Evolutionary conservation across 106 monocot species (phyloP), one percentile per base, ranked within the genome.

Genomic region (Acorus calamus): DNA sequence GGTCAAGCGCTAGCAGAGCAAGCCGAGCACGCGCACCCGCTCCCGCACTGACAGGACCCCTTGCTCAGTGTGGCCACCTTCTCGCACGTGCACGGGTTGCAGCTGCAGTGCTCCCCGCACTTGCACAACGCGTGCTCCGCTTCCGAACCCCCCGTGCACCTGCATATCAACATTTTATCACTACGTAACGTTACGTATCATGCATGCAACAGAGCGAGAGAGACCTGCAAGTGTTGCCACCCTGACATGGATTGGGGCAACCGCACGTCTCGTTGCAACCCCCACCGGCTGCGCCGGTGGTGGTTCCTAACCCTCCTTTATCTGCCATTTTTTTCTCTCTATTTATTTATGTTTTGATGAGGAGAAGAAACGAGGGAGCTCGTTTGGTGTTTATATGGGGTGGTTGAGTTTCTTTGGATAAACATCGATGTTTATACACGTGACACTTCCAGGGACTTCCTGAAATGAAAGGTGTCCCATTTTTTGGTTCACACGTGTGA

Each of bases 71-170:
- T 5, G 4, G 43, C 13, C 8, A 47, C 52, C 45, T 44, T 64
- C 5, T 60, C 75, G 69, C 79, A 79, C 47, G 70, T 51, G 79
- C 79, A 84, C 4, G 79, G 76, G 48, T 60, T 73, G 61, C 83
- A 84, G 59, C 72, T 47, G 59, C 83, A 84, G 79, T 84, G 79
- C 68, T 67, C 66, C 14, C 83, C 76, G 57, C 83, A 84, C 11
- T 63, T 8, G 65, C 79, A 79, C 28, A 61, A 5, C 42, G 68
- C 28, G 67, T 79, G 83, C 49, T 13, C 7, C 53, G 7, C 61
- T 11, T 11, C 14, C 45, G 46, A 7, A 5, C 5, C 46, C 48
- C 7, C 61, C 60, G 48, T 7, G 28, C 28, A 28, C 28, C 28
- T 28, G 28, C 28, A 28, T 1, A 28, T 28, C 28, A 28, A 0